Percentiles rank a stretch among this genome's conserved stretches.
Conservation (phyloP, 208 protist species). For the Acanthamoeba sp. region DNA sequence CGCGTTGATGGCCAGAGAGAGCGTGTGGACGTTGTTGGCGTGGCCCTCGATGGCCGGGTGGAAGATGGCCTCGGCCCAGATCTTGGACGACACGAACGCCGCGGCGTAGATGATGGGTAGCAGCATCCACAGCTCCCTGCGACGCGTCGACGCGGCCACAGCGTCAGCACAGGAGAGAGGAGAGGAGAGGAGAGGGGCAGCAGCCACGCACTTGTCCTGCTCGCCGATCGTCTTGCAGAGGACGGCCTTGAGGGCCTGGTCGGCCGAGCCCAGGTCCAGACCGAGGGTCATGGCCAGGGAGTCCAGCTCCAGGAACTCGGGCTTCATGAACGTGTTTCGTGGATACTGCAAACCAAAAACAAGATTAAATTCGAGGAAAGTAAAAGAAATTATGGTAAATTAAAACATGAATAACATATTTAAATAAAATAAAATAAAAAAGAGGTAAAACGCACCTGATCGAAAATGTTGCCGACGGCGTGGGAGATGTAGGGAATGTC, state of each 20-base stretch:
- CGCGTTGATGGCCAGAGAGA: slow-evolving; percentile 24
- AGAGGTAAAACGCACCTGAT: background rate
- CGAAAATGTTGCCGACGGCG: background rate
- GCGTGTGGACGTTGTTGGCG: slow-evolving; percentile 43
- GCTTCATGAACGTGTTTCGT: slow-evolving; percentile 71
- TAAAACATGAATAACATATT: too few relatives aligned
- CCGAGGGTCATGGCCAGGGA: slow-evolving; percentile 23
- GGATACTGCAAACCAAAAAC: background rate
- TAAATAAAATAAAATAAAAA: too few relatives aligned
- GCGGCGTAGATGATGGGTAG: slow-evolving; percentile 47
- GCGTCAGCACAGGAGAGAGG: background rate
- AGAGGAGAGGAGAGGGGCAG: background rate
- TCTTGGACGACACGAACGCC: slow-evolving; percentile 51
- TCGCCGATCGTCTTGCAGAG: slow-evolving; percentile 46
- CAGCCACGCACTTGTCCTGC: background rate
- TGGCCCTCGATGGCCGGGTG: slow-evolving; percentile 38
- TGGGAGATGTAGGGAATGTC: background rate
- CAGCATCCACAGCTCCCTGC: slow-evolving; percentile 46
- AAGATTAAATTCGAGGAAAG: background rate
- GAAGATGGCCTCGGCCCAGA: slow-evolving; percentile 47
- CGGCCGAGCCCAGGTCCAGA: slow-evolving; percentile 9
- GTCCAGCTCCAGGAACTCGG: slow-evolving; percentile 43
- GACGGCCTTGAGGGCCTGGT: slow-evolving; percentile 67
- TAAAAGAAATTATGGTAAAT: background rate
- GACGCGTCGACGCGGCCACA: too few relatives aligned